Base-by-base conservation (phyloP, 345 rosid genomes). In the Viola odorata region DNA sequence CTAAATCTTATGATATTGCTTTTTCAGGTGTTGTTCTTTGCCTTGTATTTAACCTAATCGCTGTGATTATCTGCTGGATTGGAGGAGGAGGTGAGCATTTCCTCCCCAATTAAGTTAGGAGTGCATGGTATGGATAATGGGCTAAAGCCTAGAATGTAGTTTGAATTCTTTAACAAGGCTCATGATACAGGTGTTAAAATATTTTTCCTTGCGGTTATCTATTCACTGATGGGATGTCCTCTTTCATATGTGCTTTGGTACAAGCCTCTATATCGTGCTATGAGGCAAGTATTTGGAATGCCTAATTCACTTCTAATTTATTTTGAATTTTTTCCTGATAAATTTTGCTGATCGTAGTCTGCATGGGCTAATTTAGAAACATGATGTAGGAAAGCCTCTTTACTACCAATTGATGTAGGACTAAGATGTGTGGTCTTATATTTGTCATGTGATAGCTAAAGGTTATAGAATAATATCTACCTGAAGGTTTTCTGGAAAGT, bases 191-290 rank as follows among this genome's bases (percentile, higher is more conserved):
- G 99, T 57, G 96, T 81, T 60, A 88, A 86, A 67, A 95, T 86
- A 61, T 95, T 91, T 73, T 83, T 95, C 81, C 94, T 95, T 66
- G 91, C 99, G 4, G 67, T 70, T 5, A 95, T 95, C 69, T 95
- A 95, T 75, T 91, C 83, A 1, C 70, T 95, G 64, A 75, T 85
- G 23, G 98, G 99, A 75, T 75, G 80, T 32, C 99, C 99, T 5
- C 83, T 91, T 47, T 91, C 98, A 48, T 95, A 88, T 67, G 80
- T 95, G 53, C 63, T 95, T 48, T 95, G 99, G 99, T 95, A 95
- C 79, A 82, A 96, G 80, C 99, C 99, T 36, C 85, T 95, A 12
- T 95, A 91, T 78, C 84, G 96, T 71, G 99, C 90, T 63, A 91
- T 95, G 96, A 87, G 94, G 99, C 79, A 74, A 57, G 78, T 58